A percentile compares a stretch with the other conserved stretches of the same genome.
Evolutionary conservation across 768 basidiomycete species (phyloP).

Genomic region (Calocybe gangraenosa): DNA sequence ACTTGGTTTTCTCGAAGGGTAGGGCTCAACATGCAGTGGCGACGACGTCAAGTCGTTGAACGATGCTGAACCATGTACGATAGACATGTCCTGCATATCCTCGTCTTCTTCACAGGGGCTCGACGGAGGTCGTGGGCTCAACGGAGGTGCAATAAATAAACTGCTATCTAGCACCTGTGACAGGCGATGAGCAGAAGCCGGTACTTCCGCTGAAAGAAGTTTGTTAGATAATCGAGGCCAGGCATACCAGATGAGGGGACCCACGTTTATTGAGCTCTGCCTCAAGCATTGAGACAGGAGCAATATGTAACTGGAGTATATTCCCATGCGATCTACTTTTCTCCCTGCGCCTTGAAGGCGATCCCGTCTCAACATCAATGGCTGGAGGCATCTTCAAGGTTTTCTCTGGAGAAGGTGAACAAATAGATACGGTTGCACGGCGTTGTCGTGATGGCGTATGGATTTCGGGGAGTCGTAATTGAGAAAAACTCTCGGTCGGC

Average conservation of each 20-base stretch:
- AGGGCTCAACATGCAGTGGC: conserved; percentile 61
- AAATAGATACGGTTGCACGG: conserved; percentile 66
- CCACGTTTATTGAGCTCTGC: conserved; percentile 61
- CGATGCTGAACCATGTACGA: conserved; percentile 27
- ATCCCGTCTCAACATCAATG: conserved; percentile 34
- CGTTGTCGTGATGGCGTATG: conserved; percentile 42
- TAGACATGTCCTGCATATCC: conserved; percentile 25
- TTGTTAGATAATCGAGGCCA: not conserved
- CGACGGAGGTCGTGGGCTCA: conserved; percentile 23
- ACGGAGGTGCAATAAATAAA: conserved; percentile 58
- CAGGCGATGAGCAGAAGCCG: conserved; percentile 48
- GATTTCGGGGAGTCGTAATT: conserved; percentile 28
- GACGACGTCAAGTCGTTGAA: conserved; percentile 59
- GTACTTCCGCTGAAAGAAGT: conserved; percentile 28
- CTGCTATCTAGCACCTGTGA: conserved; percentile 67
- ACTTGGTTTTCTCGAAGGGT: conserved; percentile 44
- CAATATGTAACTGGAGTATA: conserved; percentile 59
- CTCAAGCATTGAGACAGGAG: conserved; percentile 59
- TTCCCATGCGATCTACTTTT: conserved; percentile 67
- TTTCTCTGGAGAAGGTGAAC: conserved; percentile 42
- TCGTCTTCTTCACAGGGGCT: conserved; percentile 33
- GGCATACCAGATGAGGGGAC: conserved; percentile 17
- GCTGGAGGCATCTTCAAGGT: conserved; percentile 18
- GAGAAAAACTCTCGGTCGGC: conserved; percentile 21
- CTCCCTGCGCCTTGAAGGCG: conserved; percentile 61